Evolutionary conservation across 2,329 filamentous ascomycete species (phyloP), one percentile per base, ranked within the genome.

Genomic region (Cercospora canescens): DNA sequence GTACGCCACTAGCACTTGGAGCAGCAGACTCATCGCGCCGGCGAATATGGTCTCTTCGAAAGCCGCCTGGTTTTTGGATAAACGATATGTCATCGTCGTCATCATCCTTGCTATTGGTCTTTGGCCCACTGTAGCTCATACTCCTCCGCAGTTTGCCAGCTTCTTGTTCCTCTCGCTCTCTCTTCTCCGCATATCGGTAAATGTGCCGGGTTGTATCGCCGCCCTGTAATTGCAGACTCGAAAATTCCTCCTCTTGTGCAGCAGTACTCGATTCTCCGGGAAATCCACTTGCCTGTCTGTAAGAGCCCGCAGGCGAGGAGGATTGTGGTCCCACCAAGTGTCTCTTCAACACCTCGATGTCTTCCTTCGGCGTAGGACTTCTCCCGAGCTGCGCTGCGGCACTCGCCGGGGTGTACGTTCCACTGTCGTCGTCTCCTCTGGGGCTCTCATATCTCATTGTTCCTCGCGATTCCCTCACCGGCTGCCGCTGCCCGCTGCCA

Each of bases 171-270:
- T 98, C 93, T 6, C 74, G 71, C 64, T 96, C 89, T 60, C 91
- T 91, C 77, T 96, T 93, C 78, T 98, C 93, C 3, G 93, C 93
- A 92, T 96, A 99, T 73, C 92, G 90, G 83, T 99, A 99, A 73
- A 99, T 96, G 62, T 94, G 92, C 67, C 95, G 86, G 26, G 94
- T 97, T 64, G 97, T 91, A 77, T 99, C 95, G 69, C 95, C 95
- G 67, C 95, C 95, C 77, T 98, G 96, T 55, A 99, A 83, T 76
- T 90, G 89, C 77, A 99, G 80, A 79, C 95, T 98, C 32, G 94
- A 97, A 77, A 99, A 99, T 75, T 96, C 92, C 66, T 95, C 91
- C 5, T 82, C 81, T 6, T 90, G 88, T 67, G 88, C 85, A 26
- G 69, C 72, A 50, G 67, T 35, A 60, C 66, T 79, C 75, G 70